Conservation (phyloP, 768 basidiomycete genomes). For the Rhizopogon vesiculosus region DNA sequence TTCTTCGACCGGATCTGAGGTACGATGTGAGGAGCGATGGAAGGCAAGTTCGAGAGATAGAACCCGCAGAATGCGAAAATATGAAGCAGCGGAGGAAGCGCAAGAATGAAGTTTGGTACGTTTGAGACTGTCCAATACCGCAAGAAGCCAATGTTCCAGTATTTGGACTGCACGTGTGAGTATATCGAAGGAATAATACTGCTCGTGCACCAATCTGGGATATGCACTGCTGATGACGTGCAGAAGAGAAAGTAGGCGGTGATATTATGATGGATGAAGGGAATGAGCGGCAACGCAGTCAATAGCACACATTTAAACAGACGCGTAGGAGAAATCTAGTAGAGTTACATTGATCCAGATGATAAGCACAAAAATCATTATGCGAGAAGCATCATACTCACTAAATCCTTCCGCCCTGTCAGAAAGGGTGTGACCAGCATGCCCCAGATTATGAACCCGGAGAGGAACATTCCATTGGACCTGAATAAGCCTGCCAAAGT, state of each 20-base stretch:
- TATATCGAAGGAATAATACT: slow-evolving; percentile 66
- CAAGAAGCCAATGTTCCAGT: slow-evolving; percentile 87
- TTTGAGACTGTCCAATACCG: slow-evolving; percentile 83
- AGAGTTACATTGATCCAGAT: background rate
- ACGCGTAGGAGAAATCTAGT: slow-evolving; percentile 30
- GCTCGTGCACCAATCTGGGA: slow-evolving; percentile 59
- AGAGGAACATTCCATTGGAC: slow-evolving; percentile 72
- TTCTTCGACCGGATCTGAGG: slow-evolving; percentile 1
- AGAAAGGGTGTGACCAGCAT: slow-evolving; percentile 54
- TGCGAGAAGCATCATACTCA: slow-evolving; percentile 11
- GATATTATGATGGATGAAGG: slow-evolving; percentile 71
- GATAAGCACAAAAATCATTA: no score
- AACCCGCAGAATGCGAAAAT: slow-evolving; percentile 31
- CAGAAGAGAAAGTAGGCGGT: slow-evolving; percentile 71
- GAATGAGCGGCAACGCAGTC: slow-evolving; percentile 45
- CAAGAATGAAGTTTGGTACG: slow-evolving; percentile 84
- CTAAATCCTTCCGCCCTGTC: slow-evolving; percentile 23
- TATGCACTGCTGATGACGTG: slow-evolving; percentile 10
- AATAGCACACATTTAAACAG: slow-evolving; percentile 36
- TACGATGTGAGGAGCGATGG: background rate
- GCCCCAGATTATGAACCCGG: slow-evolving; percentile 79
- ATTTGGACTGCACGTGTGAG: slow-evolving; percentile 70
- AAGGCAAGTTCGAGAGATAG: slow-evolving; percentile 14
- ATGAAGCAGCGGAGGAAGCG: slow-evolving; percentile 60
- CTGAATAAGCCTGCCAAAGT: slow-evolving; percentile 61